A percentile compares a stretch with the other conserved stretches of the same genome.
Conservation (phyloP, 805 yeast genomes). For the Pichia thaimueangensis region DNA sequence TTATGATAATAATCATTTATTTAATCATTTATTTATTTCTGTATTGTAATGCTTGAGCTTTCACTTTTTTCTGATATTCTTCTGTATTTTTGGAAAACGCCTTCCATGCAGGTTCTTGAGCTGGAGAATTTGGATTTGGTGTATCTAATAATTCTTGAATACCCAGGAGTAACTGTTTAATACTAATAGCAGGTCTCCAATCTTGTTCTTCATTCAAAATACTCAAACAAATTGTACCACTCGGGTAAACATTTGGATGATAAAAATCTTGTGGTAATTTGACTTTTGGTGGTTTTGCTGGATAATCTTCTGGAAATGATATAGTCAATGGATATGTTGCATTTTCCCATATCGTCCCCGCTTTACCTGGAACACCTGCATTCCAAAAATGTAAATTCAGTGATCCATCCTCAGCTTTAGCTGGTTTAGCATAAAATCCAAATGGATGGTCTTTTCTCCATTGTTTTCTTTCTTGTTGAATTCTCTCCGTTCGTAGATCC, state of each 20-base stretch:
- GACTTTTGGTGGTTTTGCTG: conserved; percentile 94
- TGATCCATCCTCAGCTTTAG: conserved; percentile 71
- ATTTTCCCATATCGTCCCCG: conserved; percentile 79
- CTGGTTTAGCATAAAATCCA: conserved; percentile 92
- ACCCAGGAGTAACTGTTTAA: conserved; percentile 85
- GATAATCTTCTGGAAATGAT: conserved; percentile 83
- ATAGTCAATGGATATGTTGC: conserved; percentile 85
- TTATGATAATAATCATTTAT: not conserved
- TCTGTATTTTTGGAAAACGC: conserved; percentile 66
- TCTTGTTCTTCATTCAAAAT: conserved; percentile 92
- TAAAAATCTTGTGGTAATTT: conserved; percentile 84
- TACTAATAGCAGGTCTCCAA: conserved; percentile 95
- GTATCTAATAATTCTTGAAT: conserved; percentile 83
- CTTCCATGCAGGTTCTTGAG: conserved; percentile 95
- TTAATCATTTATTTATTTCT: conserved; percentile 30
- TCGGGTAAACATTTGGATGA: conserved; percentile 97
- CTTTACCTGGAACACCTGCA: conserved; percentile 94
- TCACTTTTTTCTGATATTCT: conserved; percentile 68
- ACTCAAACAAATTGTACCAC: conserved; percentile 92
- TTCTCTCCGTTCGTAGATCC: conserved; percentile 62
- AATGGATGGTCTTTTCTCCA: conserved; percentile 99
- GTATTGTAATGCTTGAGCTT: conserved; percentile 73
- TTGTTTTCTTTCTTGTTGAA: conserved; percentile 91
- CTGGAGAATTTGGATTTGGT: conserved; percentile 95
- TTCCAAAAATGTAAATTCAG: conserved; percentile 83